These are phyloP conservation scores for Pilaira anomala DNA, from an alignment of 192 early-diverging fungal species.

Conservation along the genomic window DNA sequence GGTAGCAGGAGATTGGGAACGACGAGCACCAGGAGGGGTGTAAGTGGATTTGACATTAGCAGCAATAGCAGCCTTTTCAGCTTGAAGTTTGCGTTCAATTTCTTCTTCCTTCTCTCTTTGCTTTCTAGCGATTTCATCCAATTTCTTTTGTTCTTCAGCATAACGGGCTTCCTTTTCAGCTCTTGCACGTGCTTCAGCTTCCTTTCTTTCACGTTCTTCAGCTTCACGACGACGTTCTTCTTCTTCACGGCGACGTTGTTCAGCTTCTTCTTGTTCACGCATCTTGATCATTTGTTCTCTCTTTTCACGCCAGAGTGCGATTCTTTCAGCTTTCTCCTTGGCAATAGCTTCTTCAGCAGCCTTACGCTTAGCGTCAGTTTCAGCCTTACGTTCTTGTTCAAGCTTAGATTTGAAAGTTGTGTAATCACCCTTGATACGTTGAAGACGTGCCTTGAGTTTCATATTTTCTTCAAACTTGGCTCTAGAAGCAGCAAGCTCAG, in stretches of 20 bases:
- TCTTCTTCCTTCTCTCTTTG: constrained; percentile 48
- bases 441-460: constrained; percentile 73
- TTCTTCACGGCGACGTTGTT: constrained; percentile 31
- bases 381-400: constrained; percentile 56
- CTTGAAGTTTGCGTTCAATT: constrained; percentile 41
- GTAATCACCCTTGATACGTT: constrained; percentile 82
- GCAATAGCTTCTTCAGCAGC: constrained; percentile 62
- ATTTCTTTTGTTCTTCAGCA: constrained; percentile 33
- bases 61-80: not conserved
- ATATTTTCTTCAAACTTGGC: constrained; percentile 71
- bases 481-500: constrained; percentile 60
- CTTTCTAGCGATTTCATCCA: constrained; percentile 49
- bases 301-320: constrained; percentile 54
- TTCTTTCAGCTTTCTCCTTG: constrained; percentile 69
- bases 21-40: constrained; percentile 1
- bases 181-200: constrained; percentile 38
- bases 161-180: constrained; percentile 43
- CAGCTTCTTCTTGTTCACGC: constrained; percentile 42
- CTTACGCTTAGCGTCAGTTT: constrained; percentile 50
- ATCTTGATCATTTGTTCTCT: constrained; percentile 48
- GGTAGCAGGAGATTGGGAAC: not conserved
- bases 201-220: constrained; percentile 45
- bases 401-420: constrained; percentile 55
- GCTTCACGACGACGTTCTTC: constrained; percentile 40
- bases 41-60: not conserved